phyloP scores from a whole-genome alignment of 768 basidiomycete species.

The Rhizopogon vinicolor region DNA sequence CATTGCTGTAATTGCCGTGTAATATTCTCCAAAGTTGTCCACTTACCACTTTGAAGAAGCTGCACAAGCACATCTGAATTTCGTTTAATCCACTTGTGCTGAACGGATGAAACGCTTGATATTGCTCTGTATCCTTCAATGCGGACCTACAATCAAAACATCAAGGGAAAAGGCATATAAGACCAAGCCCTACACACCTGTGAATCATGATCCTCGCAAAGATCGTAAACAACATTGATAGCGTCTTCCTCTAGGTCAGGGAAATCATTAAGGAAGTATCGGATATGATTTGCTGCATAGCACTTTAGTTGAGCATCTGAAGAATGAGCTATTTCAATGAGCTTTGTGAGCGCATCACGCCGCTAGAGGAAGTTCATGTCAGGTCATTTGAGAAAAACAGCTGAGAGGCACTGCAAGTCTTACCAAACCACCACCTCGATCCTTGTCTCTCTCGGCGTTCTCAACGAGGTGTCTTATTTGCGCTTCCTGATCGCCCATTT shows the following conservation, averaged over 20 bases:
- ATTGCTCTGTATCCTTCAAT: constrained; percentile 64
- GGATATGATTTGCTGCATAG: constrained; percentile 54
- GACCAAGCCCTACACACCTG: constrained; percentile 32
- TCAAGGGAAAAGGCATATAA: neutral
- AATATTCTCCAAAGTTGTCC: neutral
- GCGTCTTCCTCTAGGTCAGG: constrained; percentile 70
- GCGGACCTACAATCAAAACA: constrained; percentile 45
- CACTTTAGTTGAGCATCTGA: constrained; percentile 42
- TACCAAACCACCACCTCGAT: constrained; percentile 36
- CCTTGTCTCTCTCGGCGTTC: constrained; percentile 36
- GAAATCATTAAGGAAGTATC: constrained; percentile 58
- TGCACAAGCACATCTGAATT: constrained; percentile 77
- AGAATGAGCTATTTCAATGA: constrained; percentile 52
- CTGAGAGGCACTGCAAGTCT: constrained; percentile 7
- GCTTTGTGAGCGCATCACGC: constrained; percentile 43
- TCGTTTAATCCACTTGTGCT: constrained; percentile 58
- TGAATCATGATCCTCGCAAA: constrained; percentile 65
- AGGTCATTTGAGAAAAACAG: neutral
- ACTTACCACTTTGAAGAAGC: constrained; percentile 68
- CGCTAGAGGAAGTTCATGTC: constrained; percentile 34
- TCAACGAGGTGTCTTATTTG: constrained; percentile 34
- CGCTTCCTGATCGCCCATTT: constrained; percentile 11
- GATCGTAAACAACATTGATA: constrained; percentile 74
- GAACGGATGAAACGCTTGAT: constrained; percentile 41
- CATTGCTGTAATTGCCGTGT: neutral